These are phyloP conservation scores for Hygrophorus russula DNA, from an alignment of 768 basidiomycete species.

Conservation along the genomic window DNA sequence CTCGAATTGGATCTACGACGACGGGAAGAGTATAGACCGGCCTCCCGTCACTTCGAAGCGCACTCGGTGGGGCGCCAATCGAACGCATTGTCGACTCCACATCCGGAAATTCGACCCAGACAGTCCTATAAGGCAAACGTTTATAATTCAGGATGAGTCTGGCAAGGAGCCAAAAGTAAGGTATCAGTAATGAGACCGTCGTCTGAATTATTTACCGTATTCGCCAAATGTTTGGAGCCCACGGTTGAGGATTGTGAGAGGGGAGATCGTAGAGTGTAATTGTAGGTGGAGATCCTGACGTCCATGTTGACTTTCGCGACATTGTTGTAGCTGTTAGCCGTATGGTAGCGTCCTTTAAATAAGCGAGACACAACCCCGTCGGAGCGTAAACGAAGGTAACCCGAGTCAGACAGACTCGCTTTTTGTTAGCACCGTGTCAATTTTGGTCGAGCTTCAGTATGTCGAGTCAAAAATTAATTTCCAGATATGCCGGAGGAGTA, in stretches of 20 bases:
- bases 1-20: constrained; percentile 46
- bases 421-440: no score
- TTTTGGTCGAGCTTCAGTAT: no score
- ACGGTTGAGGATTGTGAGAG: constrained; percentile 50
- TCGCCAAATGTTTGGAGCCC: constrained; percentile 71
- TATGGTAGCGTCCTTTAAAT: no score
- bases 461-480: no score
- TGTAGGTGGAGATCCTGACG: constrained; percentile 18
- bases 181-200: neutral
- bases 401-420: no score
- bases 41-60: constrained; percentile 41
- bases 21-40: constrained; percentile 62
- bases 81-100: constrained; percentile 49
- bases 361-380: no score
- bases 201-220: constrained; percentile 35
- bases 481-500: no score
- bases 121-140: constrained; percentile 54
- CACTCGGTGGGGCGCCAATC: constrained; percentile 49
- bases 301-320: no score
- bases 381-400: no score
- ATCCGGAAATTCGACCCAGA: constrained; percentile 62
- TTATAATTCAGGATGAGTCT: constrained; percentile 75
- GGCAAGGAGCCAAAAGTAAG: neutral
- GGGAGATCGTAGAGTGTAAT: constrained; percentile 62
- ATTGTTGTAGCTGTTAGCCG: no score